A percentile compares a stretch with the other conserved stretches of the same genome.
Conservation (phyloP, 768 basidiomycete species). For the Tylopilus sp. region DNA sequence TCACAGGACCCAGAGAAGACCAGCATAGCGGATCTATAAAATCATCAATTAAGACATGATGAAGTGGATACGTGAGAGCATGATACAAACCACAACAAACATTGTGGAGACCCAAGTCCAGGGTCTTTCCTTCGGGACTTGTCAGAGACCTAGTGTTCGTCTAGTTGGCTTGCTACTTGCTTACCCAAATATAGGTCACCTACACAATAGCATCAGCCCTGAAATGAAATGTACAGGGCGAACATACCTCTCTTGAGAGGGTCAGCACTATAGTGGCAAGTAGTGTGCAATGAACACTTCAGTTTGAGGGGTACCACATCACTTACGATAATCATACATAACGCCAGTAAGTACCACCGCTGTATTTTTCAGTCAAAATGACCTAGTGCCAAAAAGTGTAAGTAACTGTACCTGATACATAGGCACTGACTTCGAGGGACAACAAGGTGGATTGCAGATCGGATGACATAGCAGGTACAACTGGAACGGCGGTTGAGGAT, state of each 20-base stretch:
- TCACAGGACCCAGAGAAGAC: constrained; percentile 3
- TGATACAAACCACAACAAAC: not conserved
- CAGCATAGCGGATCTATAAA: constrained; percentile 1
- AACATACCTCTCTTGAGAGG: not conserved
- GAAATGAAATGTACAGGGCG: not conserved
- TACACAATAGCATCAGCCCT: not conserved
- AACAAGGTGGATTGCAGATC: not conserved
- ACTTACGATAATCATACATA: not conserved
- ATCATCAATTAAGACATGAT: not conserved
- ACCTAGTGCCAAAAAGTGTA: not conserved
- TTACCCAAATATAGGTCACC: constrained; percentile 11
- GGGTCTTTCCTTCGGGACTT: not conserved
- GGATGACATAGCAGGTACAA: not conserved
- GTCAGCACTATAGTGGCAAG: not conserved
- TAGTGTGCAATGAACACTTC: not conserved
- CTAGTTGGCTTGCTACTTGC: not conserved
- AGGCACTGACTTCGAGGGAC: not conserved
- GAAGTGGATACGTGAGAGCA: not conserved
- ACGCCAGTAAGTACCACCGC: not conserved
- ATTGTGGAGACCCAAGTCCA: constrained; percentile 5
- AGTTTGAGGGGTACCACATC: not conserved
- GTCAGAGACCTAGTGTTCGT: not conserved
- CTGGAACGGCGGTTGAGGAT: not conserved
- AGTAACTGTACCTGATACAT: not conserved
- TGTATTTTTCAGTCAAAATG: not conserved